These are phyloP conservation scores for Aspergillus ruber DNA, from an alignment of 2,329 filamentous ascomycete species.

Conservation along the genomic window DNA sequence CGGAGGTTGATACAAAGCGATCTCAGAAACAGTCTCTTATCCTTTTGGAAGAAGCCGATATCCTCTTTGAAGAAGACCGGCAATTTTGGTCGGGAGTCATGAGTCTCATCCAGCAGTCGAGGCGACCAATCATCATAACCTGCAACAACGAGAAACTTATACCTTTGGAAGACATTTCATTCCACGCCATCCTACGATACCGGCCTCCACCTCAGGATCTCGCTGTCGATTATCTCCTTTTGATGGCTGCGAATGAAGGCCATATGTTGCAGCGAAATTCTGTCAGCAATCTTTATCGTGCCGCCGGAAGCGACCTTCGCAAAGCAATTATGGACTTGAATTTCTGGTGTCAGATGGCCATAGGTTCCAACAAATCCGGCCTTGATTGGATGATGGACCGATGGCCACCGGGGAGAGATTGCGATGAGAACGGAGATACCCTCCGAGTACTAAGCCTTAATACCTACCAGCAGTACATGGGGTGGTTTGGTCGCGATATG, in stretches of 20 bases:
- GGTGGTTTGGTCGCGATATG: slow-evolving; percentile 61
- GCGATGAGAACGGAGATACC: slow-evolving; percentile 60
- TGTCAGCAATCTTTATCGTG: slow-evolving; percentile 63
- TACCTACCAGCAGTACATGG: slow-evolving; percentile 75
- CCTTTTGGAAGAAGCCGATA: slow-evolving; percentile 84
- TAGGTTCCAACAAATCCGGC: slow-evolving; percentile 82
- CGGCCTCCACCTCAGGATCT: slow-evolving; percentile 58
- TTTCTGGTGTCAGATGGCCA: slow-evolving; percentile 94
- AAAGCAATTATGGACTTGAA: slow-evolving; percentile 77
- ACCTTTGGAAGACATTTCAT: slow-evolving; percentile 64
- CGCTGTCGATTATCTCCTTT: slow-evolving; percentile 71
- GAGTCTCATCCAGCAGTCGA: slow-evolving; percentile 72
- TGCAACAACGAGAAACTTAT: slow-evolving; percentile 88
- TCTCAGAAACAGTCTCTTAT: slow-evolving; percentile 90
- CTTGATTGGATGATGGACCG: slow-evolving; percentile 82
- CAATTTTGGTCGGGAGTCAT: slow-evolving; percentile 86
- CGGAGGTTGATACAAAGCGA: slow-evolving; percentile 29
- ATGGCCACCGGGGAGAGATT: slow-evolving; percentile 65
- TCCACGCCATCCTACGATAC: slow-evolving; percentile 81
- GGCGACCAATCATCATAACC: slow-evolving; percentile 87
- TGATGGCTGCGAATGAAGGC: slow-evolving; percentile 81
- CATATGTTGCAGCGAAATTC: slow-evolving; percentile 66
- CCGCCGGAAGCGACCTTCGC: slow-evolving; percentile 66
- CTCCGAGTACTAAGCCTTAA: slow-evolving; percentile 74
- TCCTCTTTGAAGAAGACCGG: slow-evolving; percentile 92